phyloP scores from a whole-genome alignment of 768 basidiomycete species.

The Lanmaoa rubissima region DNA sequence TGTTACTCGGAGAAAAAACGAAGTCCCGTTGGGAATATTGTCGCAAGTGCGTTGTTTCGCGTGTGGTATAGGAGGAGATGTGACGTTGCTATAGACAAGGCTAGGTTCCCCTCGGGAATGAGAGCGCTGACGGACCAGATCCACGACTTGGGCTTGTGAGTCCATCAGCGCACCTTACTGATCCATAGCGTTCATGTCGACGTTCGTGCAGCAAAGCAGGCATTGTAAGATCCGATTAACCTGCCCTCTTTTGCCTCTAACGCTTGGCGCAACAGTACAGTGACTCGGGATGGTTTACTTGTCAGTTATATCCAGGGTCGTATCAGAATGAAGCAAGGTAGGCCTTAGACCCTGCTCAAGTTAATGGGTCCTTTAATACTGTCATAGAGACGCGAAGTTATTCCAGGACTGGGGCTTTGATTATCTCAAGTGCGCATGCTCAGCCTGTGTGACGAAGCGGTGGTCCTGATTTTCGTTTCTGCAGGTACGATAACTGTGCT shows the following conservation, averaged over 20 bases:
- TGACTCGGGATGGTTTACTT: conserved; percentile 69
- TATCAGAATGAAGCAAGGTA: conserved; percentile 60
- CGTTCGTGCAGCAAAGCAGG: conserved; percentile 48
- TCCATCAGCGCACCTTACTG: conserved; percentile 1
- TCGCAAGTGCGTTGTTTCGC: conserved; percentile 41
- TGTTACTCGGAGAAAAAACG: conserved; percentile 63
- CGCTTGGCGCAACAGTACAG: conserved; percentile 46
- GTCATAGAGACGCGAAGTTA: conserved; percentile 48
- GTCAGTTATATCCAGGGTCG: conserved; percentile 62
- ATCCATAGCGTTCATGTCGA: neutral
- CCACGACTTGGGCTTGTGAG: conserved; percentile 57
- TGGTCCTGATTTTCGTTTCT: neutral
- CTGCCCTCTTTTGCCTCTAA: conserved; percentile 4
- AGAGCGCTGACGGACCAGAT: conserved; percentile 52
- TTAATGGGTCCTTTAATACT: neutral
- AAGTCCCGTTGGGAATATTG: conserved; percentile 49
- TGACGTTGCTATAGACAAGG: conserved; percentile 37
- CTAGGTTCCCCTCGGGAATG: conserved; percentile 59
- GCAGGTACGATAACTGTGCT: conserved; percentile 62
- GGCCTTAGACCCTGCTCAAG: neutral
- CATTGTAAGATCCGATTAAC: conserved; percentile 43
- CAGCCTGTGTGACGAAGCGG: neutral
- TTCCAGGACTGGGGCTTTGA: conserved; percentile 71
- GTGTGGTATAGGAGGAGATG: neutral
- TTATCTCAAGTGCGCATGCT: conserved; percentile 50